Evolutionary conservation across 2,329 filamentous ascomycete genomes (phyloP), one percentile per base, ranked within the genome.

Genomic region (Aspergillus viridinutans): DNA sequence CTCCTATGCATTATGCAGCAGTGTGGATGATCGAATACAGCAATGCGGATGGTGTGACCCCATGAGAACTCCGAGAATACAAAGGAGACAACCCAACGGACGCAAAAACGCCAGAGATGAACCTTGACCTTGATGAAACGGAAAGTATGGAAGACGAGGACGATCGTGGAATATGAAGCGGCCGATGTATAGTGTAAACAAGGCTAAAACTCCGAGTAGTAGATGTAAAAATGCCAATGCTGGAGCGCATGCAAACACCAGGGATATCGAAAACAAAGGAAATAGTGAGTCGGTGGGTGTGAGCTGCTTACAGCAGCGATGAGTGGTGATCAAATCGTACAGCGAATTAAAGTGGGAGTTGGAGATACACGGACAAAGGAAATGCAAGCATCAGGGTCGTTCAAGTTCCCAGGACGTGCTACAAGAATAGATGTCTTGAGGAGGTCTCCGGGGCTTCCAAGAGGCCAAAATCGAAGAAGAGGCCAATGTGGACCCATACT

Each of bases 351-450:
- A 8, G 4, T 43, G 40, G 40, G 14, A 10, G n/a, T 14, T 48
- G 28, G 29, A 48, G 48, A 42, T 50, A 53, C 47, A 43, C 38
- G 21, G 45, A 65, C 58, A 66, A 60, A 64, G 53, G 61, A 59
- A 59, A 63, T 57, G 54, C 7, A 49, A 57, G 55, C 64, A 61
- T 64, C 54, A 63, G 57, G 48, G 54, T 63, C 62, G 51, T 66
- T 50, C 61, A 57, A 50, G 50, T 45, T 58, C 58, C 62, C 63
- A 64, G 63, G 54, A 49, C 59, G 59, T 38, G 63, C 62, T 63
- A 64, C 62, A 64, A 57, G 58, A 52, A 61, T 43, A 48, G 58
- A 43, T 40, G 32, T 52, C 50, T 32, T 42, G 28, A 38, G 23
- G 32, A 25, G 50, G 35, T 48, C 21, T 14, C 20, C 45, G 32